phyloP scores from a whole-genome alignment of 129 eudicot species.

The Centaurea solstitialis region DNA sequence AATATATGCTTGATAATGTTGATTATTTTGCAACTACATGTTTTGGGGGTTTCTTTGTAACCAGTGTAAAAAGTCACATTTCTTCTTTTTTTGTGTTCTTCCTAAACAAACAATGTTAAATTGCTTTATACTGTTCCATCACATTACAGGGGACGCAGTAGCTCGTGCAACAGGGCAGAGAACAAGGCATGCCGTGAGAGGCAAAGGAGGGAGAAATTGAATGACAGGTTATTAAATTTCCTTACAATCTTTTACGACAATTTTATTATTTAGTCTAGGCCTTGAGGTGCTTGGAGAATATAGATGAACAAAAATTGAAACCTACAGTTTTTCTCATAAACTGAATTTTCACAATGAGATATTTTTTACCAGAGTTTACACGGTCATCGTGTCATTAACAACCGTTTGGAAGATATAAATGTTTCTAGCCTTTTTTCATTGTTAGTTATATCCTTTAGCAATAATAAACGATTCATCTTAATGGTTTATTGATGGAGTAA shows the following conservation, averaged over 20 bases:
- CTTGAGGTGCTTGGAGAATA: background rate
- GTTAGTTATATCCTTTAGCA: background rate
- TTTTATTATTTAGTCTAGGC: background rate
- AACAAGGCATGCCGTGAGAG: constrained; percentile 92
- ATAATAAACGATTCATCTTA: constrained; percentile 1
- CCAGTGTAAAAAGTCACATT: background rate
- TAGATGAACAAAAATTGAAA: background rate
- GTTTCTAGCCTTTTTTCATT: background rate
- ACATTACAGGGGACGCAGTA: constrained; percentile 62
- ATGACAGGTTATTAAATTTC: constrained; percentile 54
- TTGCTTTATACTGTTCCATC: constrained; percentile 14
- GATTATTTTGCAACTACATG: background rate
- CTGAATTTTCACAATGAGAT: background rate
- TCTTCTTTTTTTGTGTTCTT: background rate
- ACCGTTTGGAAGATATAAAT: background rate
- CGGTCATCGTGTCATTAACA: background rate
- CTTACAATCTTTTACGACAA: background rate
- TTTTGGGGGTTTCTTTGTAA: background rate
- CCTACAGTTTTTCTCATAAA: background rate
- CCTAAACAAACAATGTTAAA: background rate
- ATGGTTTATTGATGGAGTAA: background rate
- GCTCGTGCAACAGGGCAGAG: constrained; percentile 50
- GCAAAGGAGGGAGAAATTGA: constrained; percentile 76
- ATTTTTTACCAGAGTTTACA: background rate
- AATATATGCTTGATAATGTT: background rate